Evolutionary conservation across 768 basidiomycete genomes (phyloP), one percentile per base, ranked within the genome.

Genomic region (Boletus sp.): DNA sequence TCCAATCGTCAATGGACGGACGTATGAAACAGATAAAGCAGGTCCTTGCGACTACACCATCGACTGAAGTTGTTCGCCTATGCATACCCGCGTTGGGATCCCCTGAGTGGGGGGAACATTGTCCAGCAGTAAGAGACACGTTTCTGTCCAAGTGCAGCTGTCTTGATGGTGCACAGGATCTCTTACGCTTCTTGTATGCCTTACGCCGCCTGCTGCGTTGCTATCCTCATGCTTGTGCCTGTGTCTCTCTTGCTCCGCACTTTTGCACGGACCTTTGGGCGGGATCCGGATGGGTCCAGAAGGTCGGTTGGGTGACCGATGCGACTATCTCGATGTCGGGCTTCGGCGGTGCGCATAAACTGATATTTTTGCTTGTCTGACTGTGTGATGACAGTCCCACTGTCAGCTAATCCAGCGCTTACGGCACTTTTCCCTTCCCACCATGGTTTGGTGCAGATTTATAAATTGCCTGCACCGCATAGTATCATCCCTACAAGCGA

Each of bases 401-500:
- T n/a, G n/a, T n/a, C 67, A 94, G 93, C 80, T 27, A 83, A 96
- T 64, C 89, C 92, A n/a, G 80, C 84, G 14, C 76, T 97, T 23
- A 74, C 81, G 8, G 72, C 79, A 2, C 74, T 83, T 45, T 98
- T 95, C 71, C 88, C 93, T 32, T 80, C 84, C 10, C 87, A 94
- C 65, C 90, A 96, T 68, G 97, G 97, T 11, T 74, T 96, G 48
- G 76, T 98, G 19, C 82, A 84, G 44, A 80, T 95, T 29, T 85
- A 88, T 60, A 76, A 81, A 5, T 77, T 96, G 21, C 94, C 97
- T 4, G 77, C 84, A 5, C 83, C 84, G 1, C 83, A 85, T 51
- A 83, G 85, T 25, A 78, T 94, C 38, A 74, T 88, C 27, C 77
- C 95, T 0, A 83, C 90, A 0, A 92, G 92, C 54, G 87, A 93